Base-by-base conservation (phyloP, 2,329 filamentous ascomycete species). In the Furcasterigmium furcatum region DNA sequence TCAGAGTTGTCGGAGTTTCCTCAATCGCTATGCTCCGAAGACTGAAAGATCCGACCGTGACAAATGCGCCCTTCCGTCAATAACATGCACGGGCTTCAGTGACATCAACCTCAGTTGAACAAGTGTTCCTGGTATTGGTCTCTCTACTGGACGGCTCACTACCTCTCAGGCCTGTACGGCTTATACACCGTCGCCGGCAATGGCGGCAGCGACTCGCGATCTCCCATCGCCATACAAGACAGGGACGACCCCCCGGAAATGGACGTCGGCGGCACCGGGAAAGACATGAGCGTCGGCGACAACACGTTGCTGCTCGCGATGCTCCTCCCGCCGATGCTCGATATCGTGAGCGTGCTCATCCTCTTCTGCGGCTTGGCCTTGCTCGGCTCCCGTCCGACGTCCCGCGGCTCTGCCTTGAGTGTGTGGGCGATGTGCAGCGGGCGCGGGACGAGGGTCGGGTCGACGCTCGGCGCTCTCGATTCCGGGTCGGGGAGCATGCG, bases 401-500 rank as follows among this genome's bases (percentile, higher is more conserved):
- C 7, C 3, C 38, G 43, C 21, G 48, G 48, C 9, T 48, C n/a
- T 14, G 48, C 45, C 42, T 42, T 46, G 12, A 45, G 25, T 13
- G 46, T 27, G 46, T 46, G 46, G 30, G 48, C 48, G 21, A 50
- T n/a, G 10, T 45, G 32, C 7, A 46, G 46, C 7, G 48, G 47
- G 25, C 46, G 41, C 1, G 40, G 12, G 29, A 45, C 42, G 30
- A 27, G 24, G 24, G 7, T 7, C 24, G 18, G 2, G 45, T 45
- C 1, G 21, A 32, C 41, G 42, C 42, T 8, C 45, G 18, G 34
- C 32, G 46, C n/a, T 40, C 44, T 5, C 22, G 44, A 6, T 12
- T 32, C 5, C 18, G 16, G 41, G 3, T 36, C 41, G 2, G 35
- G 14, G 20, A 42, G 25, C 4, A 41, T 14, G 9, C 43, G 40